phyloP scores from a whole-genome alignment of 306 rosid species.

The Quillaja saponaria region DNA sequence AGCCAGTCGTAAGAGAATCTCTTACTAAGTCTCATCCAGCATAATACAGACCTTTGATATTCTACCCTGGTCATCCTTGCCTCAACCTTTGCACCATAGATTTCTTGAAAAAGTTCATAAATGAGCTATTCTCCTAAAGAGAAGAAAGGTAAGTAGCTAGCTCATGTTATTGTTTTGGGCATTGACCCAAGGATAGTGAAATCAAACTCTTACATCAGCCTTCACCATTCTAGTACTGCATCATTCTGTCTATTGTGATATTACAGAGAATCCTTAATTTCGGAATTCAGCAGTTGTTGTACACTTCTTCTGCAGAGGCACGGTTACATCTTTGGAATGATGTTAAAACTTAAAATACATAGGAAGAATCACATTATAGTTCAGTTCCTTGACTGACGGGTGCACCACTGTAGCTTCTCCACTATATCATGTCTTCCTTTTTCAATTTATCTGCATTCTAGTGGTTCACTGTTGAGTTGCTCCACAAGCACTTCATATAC shows the following conservation, averaged over 20 bases:
- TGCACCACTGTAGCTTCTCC: too few relatives aligned
- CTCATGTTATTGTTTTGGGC: not conserved
- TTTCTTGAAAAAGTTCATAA: constrained; percentile 4
- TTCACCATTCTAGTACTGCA: not conserved
- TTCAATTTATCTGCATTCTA: too few relatives aligned
- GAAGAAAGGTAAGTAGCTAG: constrained; percentile 3
- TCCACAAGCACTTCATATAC: too few relatives aligned
- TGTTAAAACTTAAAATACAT: too few relatives aligned
- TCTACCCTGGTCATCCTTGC: constrained; percentile 13
- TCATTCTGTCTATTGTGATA: constrained; percentile 24
- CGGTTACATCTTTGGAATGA: too few relatives aligned
- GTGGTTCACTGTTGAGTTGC: too few relatives aligned
- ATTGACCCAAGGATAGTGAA: not conserved
- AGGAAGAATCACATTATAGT: too few relatives aligned
- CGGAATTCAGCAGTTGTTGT: not conserved
- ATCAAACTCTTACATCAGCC: not conserved
- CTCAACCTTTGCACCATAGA: not conserved
- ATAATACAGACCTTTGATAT: not conserved
- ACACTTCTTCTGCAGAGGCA: not conserved
- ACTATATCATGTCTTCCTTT: too few relatives aligned
- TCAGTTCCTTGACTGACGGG: too few relatives aligned
- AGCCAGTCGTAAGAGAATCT: constrained; percentile 12
- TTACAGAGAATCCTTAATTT: not conserved
- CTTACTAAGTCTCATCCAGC: not conserved
- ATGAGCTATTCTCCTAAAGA: constrained; percentile 2